Conservation (phyloP, 495 filamentous ascomycete species). For the Aspergillus nidulans region DNA sequence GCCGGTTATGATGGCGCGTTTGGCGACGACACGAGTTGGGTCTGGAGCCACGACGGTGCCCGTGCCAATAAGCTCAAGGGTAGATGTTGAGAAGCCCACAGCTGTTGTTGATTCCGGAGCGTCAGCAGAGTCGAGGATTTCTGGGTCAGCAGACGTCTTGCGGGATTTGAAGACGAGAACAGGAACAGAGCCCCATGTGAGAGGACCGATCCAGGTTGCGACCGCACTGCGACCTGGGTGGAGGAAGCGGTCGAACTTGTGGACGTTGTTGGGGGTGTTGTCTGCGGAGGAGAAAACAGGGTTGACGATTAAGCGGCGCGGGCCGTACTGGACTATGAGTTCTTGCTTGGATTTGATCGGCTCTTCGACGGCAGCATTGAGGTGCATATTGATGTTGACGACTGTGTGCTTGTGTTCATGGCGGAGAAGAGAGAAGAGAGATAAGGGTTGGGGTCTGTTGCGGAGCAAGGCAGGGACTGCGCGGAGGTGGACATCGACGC, state of each 20-base stretch:
- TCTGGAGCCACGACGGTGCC: conserved; percentile 81
- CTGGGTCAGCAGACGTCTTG: conserved; percentile 31
- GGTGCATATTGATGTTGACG: conserved; percentile 78
- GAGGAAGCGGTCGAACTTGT: conserved; percentile 92
- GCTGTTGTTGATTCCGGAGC: conserved; percentile 11
- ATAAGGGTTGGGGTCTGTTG: conserved; percentile 54
- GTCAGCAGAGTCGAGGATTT: conserved; percentile 37
- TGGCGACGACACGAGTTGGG: conserved; percentile 77
- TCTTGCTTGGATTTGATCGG: conserved; percentile 88
- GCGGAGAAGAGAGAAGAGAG: conserved; percentile 77
- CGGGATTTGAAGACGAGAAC: conserved; percentile 75
- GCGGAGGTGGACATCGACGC: conserved; percentile 75
- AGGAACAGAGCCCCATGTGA: conserved; percentile 90
- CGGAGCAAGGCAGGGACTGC: conserved; percentile 61
- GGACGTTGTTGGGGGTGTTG: conserved; percentile 87
- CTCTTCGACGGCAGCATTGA: conserved; percentile 62
- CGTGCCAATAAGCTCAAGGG: conserved; percentile 70
- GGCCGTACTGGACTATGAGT: conserved; percentile 81
- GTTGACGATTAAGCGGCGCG: conserved; percentile 79
- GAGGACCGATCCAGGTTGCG: conserved; percentile 81
- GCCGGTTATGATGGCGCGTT: conserved; percentile 89
- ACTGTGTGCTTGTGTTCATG: conserved; percentile 93
- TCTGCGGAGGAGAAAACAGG: conserved; percentile 82
- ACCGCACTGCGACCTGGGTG: conserved; percentile 89
- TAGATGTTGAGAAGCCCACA: conserved; percentile 20